Evolutionary conservation across 306 rosid genomes (phyloP), one percentile per base, ranked within the genome.

Genomic region (Rosa persica): DNA sequence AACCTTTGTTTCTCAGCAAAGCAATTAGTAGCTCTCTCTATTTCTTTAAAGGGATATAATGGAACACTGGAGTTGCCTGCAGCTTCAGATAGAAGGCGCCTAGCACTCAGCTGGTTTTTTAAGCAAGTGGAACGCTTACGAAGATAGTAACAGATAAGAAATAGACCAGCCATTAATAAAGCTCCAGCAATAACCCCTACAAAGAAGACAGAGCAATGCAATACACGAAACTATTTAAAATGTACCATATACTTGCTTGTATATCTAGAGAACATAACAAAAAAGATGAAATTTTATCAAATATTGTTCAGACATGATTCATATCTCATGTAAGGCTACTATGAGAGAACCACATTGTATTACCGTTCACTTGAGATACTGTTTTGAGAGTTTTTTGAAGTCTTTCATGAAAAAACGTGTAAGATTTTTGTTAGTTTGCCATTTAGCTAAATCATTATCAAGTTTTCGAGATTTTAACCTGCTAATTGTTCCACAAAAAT

Each of bases 41-140:
- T 85, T 51, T 96, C 98, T 85, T 78, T 93, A 85, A 81, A 96
- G 20, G 92, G 89, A 79, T 93, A 96, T 61, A 89, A 70, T 67
- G 93, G 84, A 70, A 96, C 92, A 55, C 82, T 91, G n/a, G 91
- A 87, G 85, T 85, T 90, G 47, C 99, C 96, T 40, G 97, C 93
- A 66, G 97, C 97, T 76, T 93, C 98, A 9, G 85, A 76, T 30
- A 96, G 71, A 27, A 89, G 91, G 72, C 91, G 97, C 89, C 78
- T 88, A 44, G 88, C 91, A 54, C 89, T 91, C 82, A 83, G 73
- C 69, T 76, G 88, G 61, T 88, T 92, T 83, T 80, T 87, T 87
- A 89, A 76, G 86, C 96, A 87, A 64, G 89, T 62, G 22, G 88
- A 88, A 66, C 96, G 98, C 4, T 92, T 93, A 57, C 91, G 89